Evolutionary conservation across 2,329 filamentous ascomycete genomes (phyloP), one percentile per base, ranked within the genome.

Genomic region (Phaeoacremonium minimum): DNA sequence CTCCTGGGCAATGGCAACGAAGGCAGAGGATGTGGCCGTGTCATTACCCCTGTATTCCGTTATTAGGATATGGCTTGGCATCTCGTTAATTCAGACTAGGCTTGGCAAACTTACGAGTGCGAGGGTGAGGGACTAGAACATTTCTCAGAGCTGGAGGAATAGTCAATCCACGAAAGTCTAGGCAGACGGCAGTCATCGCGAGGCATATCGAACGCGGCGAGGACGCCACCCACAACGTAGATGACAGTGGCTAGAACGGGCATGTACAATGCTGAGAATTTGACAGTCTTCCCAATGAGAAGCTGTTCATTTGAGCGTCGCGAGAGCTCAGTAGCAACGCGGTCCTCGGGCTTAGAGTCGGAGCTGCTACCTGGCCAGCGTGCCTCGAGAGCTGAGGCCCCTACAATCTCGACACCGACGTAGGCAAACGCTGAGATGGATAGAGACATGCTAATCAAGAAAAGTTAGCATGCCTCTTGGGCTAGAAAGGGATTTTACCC

Each of bases 351-450:
- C 28, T 15, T 28, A 18, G 35, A 19, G 31, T 45, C 43, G 22
- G 22, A 26, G 22, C 22, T 18, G 30, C 18, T 16, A 15, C 29
- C 20, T 5, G 52, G 47, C 45, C 50, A 51, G 12, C 48, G 43
- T 4, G 55, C 54, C 40, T 60, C 57, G 3, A 59, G 42, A 5
- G 57, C 53, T 9, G 50, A 53, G 1, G 55, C 56, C 3, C 56
- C 54, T 2, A 56, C 49, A 30, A 55, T 48, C 33, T 60, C 57
- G 26, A 60, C 49, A 2, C 56, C 56, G 15, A 59, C 51, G 39
- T 55, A 60, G 15, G 57, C 48, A 32, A 54, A 61, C 4, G 52
- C 49, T 16, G 56, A 53, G 7, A 55, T 53, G 7, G 52, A 55
- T 7, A 55, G 34, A 18, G 42, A 55, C 37, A 57, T 53, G 8